Percentiles rank a stretch among this genome's conserved stretches.
These are phyloP conservation scores for Galerina marginata DNA, from an alignment of 768 basidiomycete genomes.

Conservation along the genomic window DNA sequence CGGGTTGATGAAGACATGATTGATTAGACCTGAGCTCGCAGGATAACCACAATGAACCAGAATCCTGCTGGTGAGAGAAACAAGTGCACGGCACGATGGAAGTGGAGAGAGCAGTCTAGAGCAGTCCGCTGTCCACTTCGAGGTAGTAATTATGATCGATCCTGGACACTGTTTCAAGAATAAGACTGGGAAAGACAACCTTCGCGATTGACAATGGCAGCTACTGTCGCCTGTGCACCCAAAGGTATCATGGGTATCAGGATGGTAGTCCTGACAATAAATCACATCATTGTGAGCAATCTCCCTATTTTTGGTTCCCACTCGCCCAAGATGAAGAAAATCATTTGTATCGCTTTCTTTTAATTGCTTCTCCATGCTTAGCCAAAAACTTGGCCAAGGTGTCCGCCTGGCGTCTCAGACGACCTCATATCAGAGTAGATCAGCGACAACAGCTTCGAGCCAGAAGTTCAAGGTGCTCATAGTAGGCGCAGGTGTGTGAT, in stretches of 20 bases:
- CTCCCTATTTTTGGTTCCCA: conserved; percentile 2
- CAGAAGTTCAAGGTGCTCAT: conserved; percentile 83
- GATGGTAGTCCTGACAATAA: conserved; percentile 26
- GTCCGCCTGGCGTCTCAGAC: conserved; percentile 15
- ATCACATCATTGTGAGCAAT: conserved; percentile 16
- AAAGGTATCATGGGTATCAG: background rate
- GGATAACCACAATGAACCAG: conserved; percentile 7
- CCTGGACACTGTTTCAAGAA: background rate
- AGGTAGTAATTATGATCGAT: background rate
- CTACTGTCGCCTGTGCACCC: conserved; percentile 13
- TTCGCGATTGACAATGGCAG: conserved; percentile 3
- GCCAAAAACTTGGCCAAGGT: conserved; percentile 14
- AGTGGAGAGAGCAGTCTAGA: conserved; percentile 14
- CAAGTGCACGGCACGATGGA: conserved; percentile 21
- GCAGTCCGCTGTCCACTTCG: background rate
- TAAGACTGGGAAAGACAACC: background rate
- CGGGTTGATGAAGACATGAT: conserved; percentile 18
- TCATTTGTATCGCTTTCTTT: background rate
- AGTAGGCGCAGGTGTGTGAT: conserved; percentile 78
- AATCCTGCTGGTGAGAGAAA: conserved; percentile 23
- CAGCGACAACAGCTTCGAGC: conserved; percentile 43
- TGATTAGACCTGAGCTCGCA: conserved; percentile 11
- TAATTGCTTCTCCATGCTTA: conserved; percentile 18
- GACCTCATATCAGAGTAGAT: conserved; percentile 20
- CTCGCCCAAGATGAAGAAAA: background rate